Evolutionary conservation across 352 stramenopile genomes (phyloP), one percentile per base, ranked within the genome.

Genomic region (Pythium apleroticum): DNA sequence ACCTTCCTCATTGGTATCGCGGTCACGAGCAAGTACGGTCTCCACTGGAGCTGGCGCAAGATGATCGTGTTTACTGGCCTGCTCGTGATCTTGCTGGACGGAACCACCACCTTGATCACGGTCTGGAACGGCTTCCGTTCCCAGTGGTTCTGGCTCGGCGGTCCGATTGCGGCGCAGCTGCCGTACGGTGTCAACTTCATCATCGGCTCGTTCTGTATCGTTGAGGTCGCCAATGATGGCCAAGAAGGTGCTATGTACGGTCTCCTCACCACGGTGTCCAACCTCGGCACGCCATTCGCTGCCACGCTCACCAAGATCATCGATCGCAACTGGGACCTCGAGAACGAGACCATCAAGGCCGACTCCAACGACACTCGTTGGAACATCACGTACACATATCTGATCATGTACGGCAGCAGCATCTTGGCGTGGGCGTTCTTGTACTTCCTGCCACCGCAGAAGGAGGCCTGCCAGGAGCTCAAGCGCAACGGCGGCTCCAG

Each of bases 241-340:
- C 59, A 71, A 41, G 71, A 77, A 61, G 71, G 55, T 20, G 54
- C 71, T 2, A 52, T 72, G 53, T 77, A 74, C 45, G 71, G 71
- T 27, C 61, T 77, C 22, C 25, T 74, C 19, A 60, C 53, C 28
- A 66, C 66, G 0, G 68, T 74, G 5, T 63, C 50, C 0, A 63
- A 58, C 17, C 53, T 77, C 15, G 58, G 52, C 0, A 35, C 43
- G 15, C 66, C 71, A 2, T 73, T 77, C 31, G 54, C 66, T 1
- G 66, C 53, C 8, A 35, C 59, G 15, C 49, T 68, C 52, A 68
- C 58, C 25, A 72, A 68, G 52, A 68, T 62, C 60, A 33, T 68
- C 10, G 54, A 72, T 28, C 25, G 30, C 1, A 28, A 60, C 50
- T 69, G 71, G 43, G 62, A 60, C 30, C 52, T 65, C 25, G 64